Evolutionary conservation across 2,329 filamentous ascomycete species (phyloP), one percentile per base, ranked within the genome.

Genomic region (Fonsecaea monophora): DNA sequence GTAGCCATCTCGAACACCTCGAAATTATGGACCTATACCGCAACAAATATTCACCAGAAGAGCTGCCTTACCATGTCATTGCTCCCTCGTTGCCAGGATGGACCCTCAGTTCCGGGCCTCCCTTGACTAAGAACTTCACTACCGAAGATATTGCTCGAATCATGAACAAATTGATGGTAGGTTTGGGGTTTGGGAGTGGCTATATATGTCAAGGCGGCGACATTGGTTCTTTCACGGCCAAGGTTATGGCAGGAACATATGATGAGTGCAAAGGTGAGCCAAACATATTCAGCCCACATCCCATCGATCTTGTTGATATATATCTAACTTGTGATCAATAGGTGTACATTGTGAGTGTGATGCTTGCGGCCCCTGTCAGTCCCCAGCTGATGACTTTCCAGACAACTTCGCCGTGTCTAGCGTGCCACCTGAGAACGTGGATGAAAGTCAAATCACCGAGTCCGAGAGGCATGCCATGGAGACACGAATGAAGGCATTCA

Each of bases 121-220:
- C 85, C 0, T 53, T 80, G 4, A 77, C 56, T 30, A 77, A 75
- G 15, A 75, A 86, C 68, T 85, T 81, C 69, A 74, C 69, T 0
- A 67, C 77, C 0, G 70, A 74, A 0, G 79, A 82, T 56, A 79
- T 77, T 34, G 79, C 83, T 0, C 74, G 78, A 1, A 73, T 85
- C 8, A 77, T 87, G 62, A 79, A 87, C 74, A 78, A 81, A 25
- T 70, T 88, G 1, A 84, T 88, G 80, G 67, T 82, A 1, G 78
- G 78, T 0, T 78, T 88, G 3, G 86, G 86, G 0, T 86, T 88
- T 55, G 78, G 77, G 0, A 53, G 40, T 34, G 82, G 82, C 1
- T 88, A 88, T 68, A 74, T 86, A 7, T 79, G 80, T 0, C 85
- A 88, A 73, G 86, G 86, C 9, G 86, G 86, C 3, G 86, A 89